Conservation (phyloP, 176 grass and related monocot genomes). For the Oryza coarctata region DNA sequence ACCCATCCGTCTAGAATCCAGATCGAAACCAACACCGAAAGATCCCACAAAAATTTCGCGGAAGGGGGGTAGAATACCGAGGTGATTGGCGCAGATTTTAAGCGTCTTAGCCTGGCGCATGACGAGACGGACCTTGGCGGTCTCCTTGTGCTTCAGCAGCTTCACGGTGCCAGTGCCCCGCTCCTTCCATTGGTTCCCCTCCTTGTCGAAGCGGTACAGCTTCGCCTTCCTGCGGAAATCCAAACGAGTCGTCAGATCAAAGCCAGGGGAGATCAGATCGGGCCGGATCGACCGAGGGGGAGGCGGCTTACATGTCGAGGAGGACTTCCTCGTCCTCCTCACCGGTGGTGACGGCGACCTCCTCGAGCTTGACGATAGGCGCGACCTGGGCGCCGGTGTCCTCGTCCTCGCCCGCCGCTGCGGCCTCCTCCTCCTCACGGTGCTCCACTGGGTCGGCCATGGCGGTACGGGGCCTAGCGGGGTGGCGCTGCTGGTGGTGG, state of each 20-base stretch:
- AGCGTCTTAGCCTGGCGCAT: constrained; percentile 92
- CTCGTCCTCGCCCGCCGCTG: constrained; percentile 71
- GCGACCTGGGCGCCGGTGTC: constrained; percentile 87
- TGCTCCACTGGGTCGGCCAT: constrained; percentile 62
- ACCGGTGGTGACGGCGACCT: constrained; percentile 83
- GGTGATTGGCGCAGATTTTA: constrained; percentile 90
- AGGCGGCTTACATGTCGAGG: constrained; percentile 59
- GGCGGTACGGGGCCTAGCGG: constrained; percentile 1
- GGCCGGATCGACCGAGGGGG: neutral
- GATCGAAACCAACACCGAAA: constrained; percentile 22
- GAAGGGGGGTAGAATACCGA: constrained; percentile 36
- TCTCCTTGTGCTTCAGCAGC: constrained; percentile 74
- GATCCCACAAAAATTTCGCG: neutral
- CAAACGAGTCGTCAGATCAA: constrained; percentile 37
- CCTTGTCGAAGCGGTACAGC: constrained; percentile 77
- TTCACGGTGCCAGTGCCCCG: constrained; percentile 69
- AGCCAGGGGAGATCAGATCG: constrained; percentile 41
- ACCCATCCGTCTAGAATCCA: neutral
- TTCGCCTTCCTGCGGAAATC: constrained; percentile 62
- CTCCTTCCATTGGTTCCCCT: constrained; percentile 78
- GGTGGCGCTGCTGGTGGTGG: neutral
- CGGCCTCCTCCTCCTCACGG: constrained; percentile 47
- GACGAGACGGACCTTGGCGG: constrained; percentile 72
- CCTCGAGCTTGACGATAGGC: constrained; percentile 78
- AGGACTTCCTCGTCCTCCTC: constrained; percentile 78